Base-by-base conservation (phyloP, 2,329 filamentous ascomycete species). In the Colletotrichum sp. region DNA sequence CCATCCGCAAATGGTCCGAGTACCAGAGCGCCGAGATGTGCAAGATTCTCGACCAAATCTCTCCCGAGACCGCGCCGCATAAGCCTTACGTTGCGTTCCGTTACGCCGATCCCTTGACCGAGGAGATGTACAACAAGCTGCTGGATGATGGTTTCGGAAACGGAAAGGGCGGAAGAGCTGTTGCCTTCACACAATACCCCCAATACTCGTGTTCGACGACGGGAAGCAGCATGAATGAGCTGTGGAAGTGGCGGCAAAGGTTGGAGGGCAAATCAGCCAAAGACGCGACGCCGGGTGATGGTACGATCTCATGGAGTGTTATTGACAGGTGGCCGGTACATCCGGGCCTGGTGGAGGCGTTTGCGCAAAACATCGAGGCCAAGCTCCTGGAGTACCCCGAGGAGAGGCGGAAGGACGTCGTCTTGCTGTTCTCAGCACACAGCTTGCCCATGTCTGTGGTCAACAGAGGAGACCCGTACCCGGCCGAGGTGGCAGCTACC, bases 131-230 rank as follows among this genome's bases (percentile, higher is more conserved):
- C 83, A 89, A 91, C 70, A 91, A 92, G 80, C 85, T 99, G 78
- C 87, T 99, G 28, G 92, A 92, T 9, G 97, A 99, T 83, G 97
- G 97, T 0, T 98, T 98, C 82, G 96, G 96, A 13, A 92, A 93
- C 69, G 96, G 96, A 6, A 95, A 92, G 76, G 96, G 96, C n/a
- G 96, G 96, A 5, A 91, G 97, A 74, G 97, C 97, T 3, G 96
- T 99, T 6, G 97, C 97, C 2, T 99, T 99, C 82, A 98, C 96
- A 32, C 97, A 99, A 85, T 99, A 99, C 81, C 97, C 97, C 3
- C 97, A 99, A 84, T 99, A 99, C 85, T 98, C 95, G 24, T 99
- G 97, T 87, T 98, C 96, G 24, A 99, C 97, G 2, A 99, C 97
- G 0, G 97, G 97, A 26, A 98, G 95, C 84, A 98, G 95, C 77